Percentiles rank a stretch among this genome's conserved stretches.
These are phyloP conservation scores for Xylariaceae sp. DNA, from an alignment of 2,329 filamentous ascomycete species.

Conservation along the genomic window DNA sequence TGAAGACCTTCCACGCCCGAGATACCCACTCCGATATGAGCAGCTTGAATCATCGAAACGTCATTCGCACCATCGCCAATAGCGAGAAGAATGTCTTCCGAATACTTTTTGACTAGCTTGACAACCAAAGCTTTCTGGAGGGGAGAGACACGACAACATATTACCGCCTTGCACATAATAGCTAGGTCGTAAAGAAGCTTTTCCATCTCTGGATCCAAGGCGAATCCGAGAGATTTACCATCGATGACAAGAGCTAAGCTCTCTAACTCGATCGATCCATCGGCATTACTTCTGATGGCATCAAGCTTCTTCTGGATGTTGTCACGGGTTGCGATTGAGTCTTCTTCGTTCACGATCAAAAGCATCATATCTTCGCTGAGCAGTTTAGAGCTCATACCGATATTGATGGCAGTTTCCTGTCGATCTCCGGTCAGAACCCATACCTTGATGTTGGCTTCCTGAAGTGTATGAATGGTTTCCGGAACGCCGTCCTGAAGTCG, in stretches of 20 bases:
- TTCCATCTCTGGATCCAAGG: constrained; percentile 89
- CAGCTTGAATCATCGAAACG: constrained; percentile 99
- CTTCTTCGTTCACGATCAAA: constrained; percentile 91
- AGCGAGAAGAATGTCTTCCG: constrained; percentile 87
- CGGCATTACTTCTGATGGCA: constrained; percentile 79
- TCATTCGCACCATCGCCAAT: constrained; percentile 98
- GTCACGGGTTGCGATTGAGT: constrained; percentile 70
- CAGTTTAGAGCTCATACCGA: constrained; percentile 98
- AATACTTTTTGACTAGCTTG: constrained; percentile 90
- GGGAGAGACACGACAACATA: constrained; percentile 95
- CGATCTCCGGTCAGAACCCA: constrained; percentile 98
- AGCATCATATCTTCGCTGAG: constrained; percentile 99
- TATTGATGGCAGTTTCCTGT: constrained; percentile 99
- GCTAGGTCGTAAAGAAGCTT: constrained; percentile 91
- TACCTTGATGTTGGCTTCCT: constrained; percentile 95
- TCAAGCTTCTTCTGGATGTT: constrained; percentile 93
- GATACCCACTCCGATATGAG: constrained; percentile 96
- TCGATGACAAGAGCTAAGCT: constrained; percentile 91
- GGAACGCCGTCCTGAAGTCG: constrained; percentile 94
- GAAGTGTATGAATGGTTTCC: constrained; percentile 94
- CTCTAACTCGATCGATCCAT: constrained; percentile 73
- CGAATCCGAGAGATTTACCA: constrained; percentile 89
- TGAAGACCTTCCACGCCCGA: constrained; percentile 96
- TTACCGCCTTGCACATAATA: constrained; percentile 96
- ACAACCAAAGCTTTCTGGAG: constrained; percentile 96